Conservation (phyloP, 768 basidiomycete species). For the Strobilomyces echinocephalus region DNA sequence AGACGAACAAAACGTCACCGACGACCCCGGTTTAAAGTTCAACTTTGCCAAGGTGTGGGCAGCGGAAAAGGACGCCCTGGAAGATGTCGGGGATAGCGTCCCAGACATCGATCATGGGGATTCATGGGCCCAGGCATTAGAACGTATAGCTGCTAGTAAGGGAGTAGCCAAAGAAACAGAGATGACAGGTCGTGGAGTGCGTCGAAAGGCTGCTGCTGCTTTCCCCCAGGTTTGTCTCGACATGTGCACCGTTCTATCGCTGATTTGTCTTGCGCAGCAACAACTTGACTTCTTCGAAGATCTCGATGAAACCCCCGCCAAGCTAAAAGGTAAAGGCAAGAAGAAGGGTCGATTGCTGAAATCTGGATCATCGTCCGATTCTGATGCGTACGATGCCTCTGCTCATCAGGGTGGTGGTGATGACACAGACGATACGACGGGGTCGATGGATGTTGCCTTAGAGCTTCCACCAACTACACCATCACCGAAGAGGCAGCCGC, state of each 20-base stretch:
- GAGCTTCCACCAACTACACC: background rate
- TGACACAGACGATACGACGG: constrained; percentile 23
- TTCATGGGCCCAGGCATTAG: constrained; percentile 77
- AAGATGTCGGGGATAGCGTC: constrained; percentile 57
- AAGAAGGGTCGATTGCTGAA: constrained; percentile 31
- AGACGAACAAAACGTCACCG: constrained; percentile 47
- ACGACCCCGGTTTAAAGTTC: constrained; percentile 59
- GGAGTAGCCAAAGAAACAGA: constrained; percentile 42
- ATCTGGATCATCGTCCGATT: constrained; percentile 34
- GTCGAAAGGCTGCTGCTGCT: constrained; percentile 62
- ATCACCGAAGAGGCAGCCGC: constrained; percentile 5
- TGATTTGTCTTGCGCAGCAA: constrained; percentile 23
- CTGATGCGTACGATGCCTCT: constrained; percentile 35
- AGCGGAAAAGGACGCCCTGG: constrained; percentile 65
- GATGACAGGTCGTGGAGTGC: constrained; percentile 66
- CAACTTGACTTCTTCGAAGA: constrained; percentile 30
- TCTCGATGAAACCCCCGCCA: constrained; percentile 36
- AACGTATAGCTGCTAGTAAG: constrained; percentile 42
- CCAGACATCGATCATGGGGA: constrained; percentile 50
- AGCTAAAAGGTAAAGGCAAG: constrained; percentile 33
- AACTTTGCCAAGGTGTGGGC: constrained; percentile 93
- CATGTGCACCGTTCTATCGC: background rate
- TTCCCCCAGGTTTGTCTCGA: constrained; percentile 31
- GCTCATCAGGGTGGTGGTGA: constrained; percentile 14
- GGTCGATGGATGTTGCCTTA: constrained; percentile 16